phyloP scores from a whole-genome alignment of 2,329 filamentous ascomycete species.

The Sphaceloma murrayae region DNA sequence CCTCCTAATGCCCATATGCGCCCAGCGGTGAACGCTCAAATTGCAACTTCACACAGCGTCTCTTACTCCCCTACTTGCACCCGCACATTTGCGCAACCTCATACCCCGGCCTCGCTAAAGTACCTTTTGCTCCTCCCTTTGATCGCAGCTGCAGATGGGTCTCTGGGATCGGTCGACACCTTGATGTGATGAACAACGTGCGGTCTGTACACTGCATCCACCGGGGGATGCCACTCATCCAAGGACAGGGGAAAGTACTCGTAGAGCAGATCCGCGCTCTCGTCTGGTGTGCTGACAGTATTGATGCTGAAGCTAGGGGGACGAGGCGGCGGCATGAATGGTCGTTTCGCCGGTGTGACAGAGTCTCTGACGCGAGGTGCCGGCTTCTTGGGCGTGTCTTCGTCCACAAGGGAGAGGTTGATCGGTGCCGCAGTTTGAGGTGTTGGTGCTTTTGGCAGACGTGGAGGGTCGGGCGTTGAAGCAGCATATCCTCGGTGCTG shows the following conservation, averaged over 20 bases:
- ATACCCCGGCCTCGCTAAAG: constrained; percentile 35
- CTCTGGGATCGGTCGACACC: constrained; percentile 39
- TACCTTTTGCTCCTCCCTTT: constrained; percentile 37
- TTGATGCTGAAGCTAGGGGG: constrained; percentile 40
- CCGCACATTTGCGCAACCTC: neutral
- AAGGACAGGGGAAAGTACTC: constrained; percentile 89
- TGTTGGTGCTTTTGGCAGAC: constrained; percentile 33
- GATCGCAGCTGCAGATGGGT: constrained; percentile 24
- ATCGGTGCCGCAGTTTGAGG: constrained; percentile 38
- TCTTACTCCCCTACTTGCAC: neutral
- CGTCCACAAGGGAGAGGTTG: constrained; percentile 47
- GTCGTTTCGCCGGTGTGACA: constrained; percentile 14
- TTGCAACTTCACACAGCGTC: neutral
- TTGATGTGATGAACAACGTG: constrained; percentile 87
- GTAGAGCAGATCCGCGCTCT: constrained; percentile 76
- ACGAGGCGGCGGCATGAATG: constrained; percentile 28
- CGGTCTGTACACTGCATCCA: constrained; percentile 81
- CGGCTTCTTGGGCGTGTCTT: constrained; percentile 36
- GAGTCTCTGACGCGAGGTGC: neutral
- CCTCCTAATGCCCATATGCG: too few relatives aligned
- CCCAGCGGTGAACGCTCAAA: neutral
- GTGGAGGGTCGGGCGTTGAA: constrained; percentile 45
- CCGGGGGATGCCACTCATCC: constrained; percentile 87
- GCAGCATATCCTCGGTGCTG: constrained; percentile 22
- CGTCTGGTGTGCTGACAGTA: constrained; percentile 53